Conservation (phyloP, 805 yeast species). For the Candida maltosa region DNA sequence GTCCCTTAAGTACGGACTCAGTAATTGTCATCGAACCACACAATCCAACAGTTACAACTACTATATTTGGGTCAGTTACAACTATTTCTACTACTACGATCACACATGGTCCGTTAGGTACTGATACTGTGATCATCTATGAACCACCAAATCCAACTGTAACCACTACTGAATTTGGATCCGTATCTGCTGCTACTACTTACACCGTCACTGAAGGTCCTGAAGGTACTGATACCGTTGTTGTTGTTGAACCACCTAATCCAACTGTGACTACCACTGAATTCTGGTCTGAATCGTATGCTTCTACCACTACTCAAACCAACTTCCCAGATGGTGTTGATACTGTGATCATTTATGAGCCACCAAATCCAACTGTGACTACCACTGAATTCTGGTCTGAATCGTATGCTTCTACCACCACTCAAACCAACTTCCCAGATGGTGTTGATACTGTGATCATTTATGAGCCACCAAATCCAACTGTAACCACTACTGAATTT, state of each 20-base stretch:
- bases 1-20: slow-evolving; percentile 12
- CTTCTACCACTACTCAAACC: slow-evolving; percentile 5
- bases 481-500: too few species aligned
- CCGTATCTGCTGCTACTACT: slow-evolving; percentile 8
- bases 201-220: slow-evolving; percentile 14
- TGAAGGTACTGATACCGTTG: slow-evolving; percentile 14
- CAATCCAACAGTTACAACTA: too few species aligned
- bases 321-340: slow-evolving; percentile 7
- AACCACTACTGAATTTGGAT: neutral
- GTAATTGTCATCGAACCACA: slow-evolving; percentile 9
- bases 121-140: slow-evolving; percentile 10
- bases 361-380: slow-evolving; percentile 3
- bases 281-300: neutral
- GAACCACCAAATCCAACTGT: slow-evolving; percentile 3
- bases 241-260: slow-evolving; percentile 6
- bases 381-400: neutral
- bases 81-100: neutral
- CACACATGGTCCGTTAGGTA: slow-evolving; percentile 11
- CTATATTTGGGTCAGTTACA: slow-evolving; percentile 4
- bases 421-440: neutral
- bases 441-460: neutral
- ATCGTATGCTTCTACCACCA: neutral
- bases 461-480: neutral
- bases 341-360: slow-evolving; percentile 9
- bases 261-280: neutral